Evolutionary conservation across 2,329 filamentous ascomycete genomes (phyloP), one percentile per base, ranked within the genome.

Genomic region (Aspergillus floridensis): DNA sequence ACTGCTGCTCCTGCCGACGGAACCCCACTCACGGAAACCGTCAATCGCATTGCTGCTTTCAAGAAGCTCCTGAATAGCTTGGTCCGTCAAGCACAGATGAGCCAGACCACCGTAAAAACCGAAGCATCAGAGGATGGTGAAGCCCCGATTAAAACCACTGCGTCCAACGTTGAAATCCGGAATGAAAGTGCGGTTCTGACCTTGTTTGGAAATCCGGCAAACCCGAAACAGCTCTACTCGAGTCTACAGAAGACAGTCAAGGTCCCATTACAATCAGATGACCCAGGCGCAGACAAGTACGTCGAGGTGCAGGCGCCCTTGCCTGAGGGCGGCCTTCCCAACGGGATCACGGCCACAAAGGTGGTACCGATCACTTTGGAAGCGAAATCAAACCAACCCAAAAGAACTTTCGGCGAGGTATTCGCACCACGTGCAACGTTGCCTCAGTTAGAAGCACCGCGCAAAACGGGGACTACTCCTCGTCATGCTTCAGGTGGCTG

Each of bases 191-290:
- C 86, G 16, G 88, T 93, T 5, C 79, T 97, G 59, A 93, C 91
- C 0, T 80, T 96, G 1, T 88, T 87, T 65, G 92, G 91, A 57
- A 89, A 87, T 65, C 89, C 89, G 46, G 86, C 88, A 1, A 86
- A 87, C 49, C 84, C 90, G 38, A 88, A 87, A 66, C 90, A 93
- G 61, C 80, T 97, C 4, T 97, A 95, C 73, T 96, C 93, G 4
- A 96, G 93, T 74, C 80, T 96, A 53, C 90, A 89, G 64, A 81
- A 84, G 57, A 72, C 74, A 1, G 66, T 71, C 49, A 71, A 70
- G 41, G 66, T 72, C 26, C 68, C 72, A n/a, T 52, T 72, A 48
- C 68, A 72, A 22, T 74, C 73, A 6, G 69, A 77, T 14, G 75
- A 77, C 32, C 69, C 74, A 12, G 73, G 76, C 8, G 64, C 70